Conservation (phyloP, 768 basidiomycete species). For the Tricholoma terreum region DNA sequence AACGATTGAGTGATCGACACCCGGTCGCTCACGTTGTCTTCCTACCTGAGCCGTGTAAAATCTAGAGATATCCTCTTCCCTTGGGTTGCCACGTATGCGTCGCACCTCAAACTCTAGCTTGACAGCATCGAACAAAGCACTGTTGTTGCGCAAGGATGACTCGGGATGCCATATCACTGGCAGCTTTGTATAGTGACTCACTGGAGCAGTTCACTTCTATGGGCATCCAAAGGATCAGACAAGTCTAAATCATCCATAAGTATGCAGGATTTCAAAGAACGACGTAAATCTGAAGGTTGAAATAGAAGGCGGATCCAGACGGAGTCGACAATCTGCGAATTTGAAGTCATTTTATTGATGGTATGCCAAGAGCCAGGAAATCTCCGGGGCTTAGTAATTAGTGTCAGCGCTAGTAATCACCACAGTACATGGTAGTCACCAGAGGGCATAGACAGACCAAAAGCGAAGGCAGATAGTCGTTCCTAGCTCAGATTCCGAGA, state of each 20-base stretch:
- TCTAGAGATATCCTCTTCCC: background rate
- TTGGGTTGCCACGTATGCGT: background rate
- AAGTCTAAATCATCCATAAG: background rate
- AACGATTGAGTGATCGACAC: background rate
- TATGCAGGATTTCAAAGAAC: background rate
- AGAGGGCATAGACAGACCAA: too few species aligned
- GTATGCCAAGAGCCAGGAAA: too few species aligned
- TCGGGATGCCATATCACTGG: too few species aligned
- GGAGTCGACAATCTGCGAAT: too few species aligned
- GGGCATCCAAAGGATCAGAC: background rate
- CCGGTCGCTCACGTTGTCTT: background rate
- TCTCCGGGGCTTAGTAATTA: too few species aligned
- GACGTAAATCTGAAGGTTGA: background rate
- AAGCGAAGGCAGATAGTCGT: too few species aligned
- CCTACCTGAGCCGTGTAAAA: conserved; percentile 4
- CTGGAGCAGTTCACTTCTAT: background rate
- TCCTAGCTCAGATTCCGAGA: too few species aligned
- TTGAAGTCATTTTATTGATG: too few species aligned
- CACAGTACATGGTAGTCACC: too few species aligned
- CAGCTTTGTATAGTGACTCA: background rate
- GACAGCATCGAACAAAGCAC: conserved; percentile 7
- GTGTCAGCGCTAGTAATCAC: too few species aligned
- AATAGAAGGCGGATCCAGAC: too few species aligned
- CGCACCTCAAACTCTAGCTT: background rate
- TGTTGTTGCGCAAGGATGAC: background rate